These are phyloP conservation scores for Blastobotrys proliferans DNA, from an alignment of 1,139 yeast genomes.

Conservation along the genomic window DNA sequence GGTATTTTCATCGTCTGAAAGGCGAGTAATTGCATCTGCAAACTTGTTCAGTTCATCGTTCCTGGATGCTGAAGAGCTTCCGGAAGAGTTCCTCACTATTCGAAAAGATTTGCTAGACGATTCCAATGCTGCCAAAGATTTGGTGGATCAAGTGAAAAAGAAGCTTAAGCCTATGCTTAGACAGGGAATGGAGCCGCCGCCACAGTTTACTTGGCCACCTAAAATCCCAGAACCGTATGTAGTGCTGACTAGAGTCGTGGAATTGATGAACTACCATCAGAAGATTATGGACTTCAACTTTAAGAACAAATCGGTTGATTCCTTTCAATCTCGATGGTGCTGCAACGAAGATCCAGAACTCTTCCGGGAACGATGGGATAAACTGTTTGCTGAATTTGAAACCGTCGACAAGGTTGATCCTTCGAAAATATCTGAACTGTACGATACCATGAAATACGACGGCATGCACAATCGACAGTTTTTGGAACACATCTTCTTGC, in stretches of 20 bases:
- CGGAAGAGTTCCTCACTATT: slow-evolving; percentile 74
- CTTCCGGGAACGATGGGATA: slow-evolving; percentile 97
- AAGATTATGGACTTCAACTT: slow-evolving; percentile 82
- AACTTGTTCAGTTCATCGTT: slow-evolving; percentile 82
- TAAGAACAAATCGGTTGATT: slow-evolving; percentile 57
- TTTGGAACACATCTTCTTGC: slow-evolving; percentile 74
- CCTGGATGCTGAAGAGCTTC: slow-evolving; percentile 66
- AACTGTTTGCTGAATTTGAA: slow-evolving; percentile 85
- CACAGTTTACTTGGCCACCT: slow-evolving; percentile 98
- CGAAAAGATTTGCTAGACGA: slow-evolving; percentile 92
- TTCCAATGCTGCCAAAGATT: slow-evolving; percentile 95
- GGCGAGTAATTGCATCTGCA: slow-evolving; percentile 91
- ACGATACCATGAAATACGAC: slow-evolving; percentile 98
- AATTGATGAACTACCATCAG: slow-evolving; percentile 89
- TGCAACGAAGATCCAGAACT: slow-evolving; percentile 91
- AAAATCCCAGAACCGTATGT: slow-evolving; percentile 96
- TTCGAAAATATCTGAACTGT: slow-evolving; percentile 89
- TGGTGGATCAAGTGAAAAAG: slow-evolving; percentile 97
- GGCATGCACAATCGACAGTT: slow-evolving; percentile 93
- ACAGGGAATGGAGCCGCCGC: slow-evolving; percentile 97
- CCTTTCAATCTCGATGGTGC: slow-evolving; percentile 85
- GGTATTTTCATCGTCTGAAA: slow-evolving; percentile 87
- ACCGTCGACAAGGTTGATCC: slow-evolving; percentile 97
- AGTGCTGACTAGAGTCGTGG: slow-evolving; percentile 90
- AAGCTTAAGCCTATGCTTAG: slow-evolving; percentile 89